phyloP scores from a whole-genome alignment of 2,329 filamentous ascomycete species.

The Penicillium sp. region DNA sequence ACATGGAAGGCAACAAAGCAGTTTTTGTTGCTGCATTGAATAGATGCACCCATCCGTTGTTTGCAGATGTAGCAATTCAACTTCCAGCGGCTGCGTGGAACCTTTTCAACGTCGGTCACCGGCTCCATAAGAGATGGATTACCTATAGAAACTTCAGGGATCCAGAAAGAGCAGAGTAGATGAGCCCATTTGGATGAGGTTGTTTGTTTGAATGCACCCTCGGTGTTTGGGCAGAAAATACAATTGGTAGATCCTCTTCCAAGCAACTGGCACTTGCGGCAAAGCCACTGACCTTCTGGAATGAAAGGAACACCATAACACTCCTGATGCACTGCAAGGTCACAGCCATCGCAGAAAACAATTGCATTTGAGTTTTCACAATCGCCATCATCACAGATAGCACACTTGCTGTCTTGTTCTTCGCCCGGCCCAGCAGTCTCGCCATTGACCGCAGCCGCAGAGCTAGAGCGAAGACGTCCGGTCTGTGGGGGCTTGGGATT shows the following conservation, averaged over 20 bases:
- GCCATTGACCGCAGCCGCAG: slow-evolving; percentile 91
- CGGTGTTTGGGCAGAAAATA: slow-evolving; percentile 97
- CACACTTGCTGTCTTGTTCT: slow-evolving; percentile 95
- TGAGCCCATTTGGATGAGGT: slow-evolving; percentile 96
- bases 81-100: slow-evolving; percentile 92
- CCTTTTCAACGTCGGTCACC: slow-evolving; percentile 96
- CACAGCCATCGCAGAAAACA: slow-evolving; percentile 97
- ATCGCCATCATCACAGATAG: slow-evolving; percentile 97
- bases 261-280: slow-evolving; percentile 92
- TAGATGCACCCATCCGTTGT: slow-evolving; percentile 96
- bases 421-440: slow-evolving; percentile 78
- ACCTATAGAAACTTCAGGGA: slow-evolving; percentile 91
- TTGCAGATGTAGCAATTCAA: slow-evolving; percentile 94
- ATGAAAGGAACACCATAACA: slow-evolving; percentile 99
- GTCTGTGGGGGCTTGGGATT: slow-evolving; percentile 96
- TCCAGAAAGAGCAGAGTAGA: slow-evolving; percentile 96
- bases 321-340: slow-evolving; percentile 95
- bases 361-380: slow-evolving; percentile 99
- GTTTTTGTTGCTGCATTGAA: slow-evolving; percentile 95
- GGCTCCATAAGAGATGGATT: slow-evolving; percentile 98
- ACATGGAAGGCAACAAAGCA: slow-evolving; percentile 98
- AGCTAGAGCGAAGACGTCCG: slow-evolving; percentile 87
- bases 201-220: slow-evolving; percentile 97
- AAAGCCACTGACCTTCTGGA: slow-evolving; percentile 97
- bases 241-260: slow-evolving; percentile 90